These are phyloP conservation scores for Raffaelea albimanens DNA, from an alignment of 2,329 filamentous ascomycete species.

Conservation along the genomic window DNA sequence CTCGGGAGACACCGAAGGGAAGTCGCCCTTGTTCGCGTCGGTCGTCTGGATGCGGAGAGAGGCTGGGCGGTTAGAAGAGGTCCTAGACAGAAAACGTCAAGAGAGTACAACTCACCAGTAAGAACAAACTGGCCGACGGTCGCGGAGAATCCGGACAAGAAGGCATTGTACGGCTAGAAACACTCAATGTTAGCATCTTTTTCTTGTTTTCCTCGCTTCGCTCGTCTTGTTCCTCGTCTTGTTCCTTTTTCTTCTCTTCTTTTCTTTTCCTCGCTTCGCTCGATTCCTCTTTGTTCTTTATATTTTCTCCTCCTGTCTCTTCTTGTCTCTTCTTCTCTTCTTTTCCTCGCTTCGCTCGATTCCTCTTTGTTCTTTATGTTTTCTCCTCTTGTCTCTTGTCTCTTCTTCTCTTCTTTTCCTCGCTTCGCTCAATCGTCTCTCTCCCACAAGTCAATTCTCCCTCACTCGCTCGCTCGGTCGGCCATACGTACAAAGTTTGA, in stretches of 20 bases:
- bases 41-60: slow-evolving; percentile 88
- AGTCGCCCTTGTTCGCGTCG: slow-evolving; percentile 68
- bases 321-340: not conserved
- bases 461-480: not conserved
- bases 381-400: too few species aligned
- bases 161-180: slow-evolving; percentile 95
- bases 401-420: not conserved
- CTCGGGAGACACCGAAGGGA: slow-evolving; percentile 68
- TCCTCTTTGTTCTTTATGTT: too few species aligned
- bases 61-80: slow-evolving; percentile 28
- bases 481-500: slow-evolving; percentile 78
- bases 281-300: too few species aligned
- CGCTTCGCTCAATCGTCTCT: slow-evolving; percentile 4
- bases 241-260: too few species aligned
- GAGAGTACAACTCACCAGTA: slow-evolving; percentile 53
- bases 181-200: too few species aligned
- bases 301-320: not conserved
- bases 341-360: too few species aligned
- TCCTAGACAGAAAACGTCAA: not conserved
- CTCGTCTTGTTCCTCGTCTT: not conserved
- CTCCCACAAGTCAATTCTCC: not conserved
- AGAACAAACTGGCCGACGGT: slow-evolving; percentile 97
- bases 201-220: too few species aligned
- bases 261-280: not conserved
- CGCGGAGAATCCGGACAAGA: slow-evolving; percentile 87